Evolutionary conservation across 2,329 filamentous ascomycete species (phyloP).

Genomic region (Aspergillus neotritici): DNA sequence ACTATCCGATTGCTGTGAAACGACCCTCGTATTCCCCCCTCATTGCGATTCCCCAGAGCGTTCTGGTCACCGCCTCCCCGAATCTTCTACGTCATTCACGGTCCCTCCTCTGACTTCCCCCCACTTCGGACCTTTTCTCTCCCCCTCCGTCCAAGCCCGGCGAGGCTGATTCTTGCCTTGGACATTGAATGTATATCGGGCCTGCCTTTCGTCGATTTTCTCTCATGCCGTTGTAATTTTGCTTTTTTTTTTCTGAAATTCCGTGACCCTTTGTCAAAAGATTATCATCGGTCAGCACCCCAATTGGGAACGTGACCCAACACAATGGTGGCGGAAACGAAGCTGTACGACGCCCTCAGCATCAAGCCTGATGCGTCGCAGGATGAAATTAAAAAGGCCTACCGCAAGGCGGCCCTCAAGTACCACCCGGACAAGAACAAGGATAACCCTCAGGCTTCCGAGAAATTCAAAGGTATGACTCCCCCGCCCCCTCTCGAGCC

Average conservation of each 20-base stretch:
- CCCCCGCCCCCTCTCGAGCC: neutral
- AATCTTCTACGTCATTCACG: conserved; percentile 36
- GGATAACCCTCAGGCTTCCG: conserved; percentile 73
- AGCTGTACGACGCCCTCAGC: conserved; percentile 82
- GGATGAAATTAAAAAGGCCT: conserved; percentile 93
- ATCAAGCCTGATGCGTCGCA: conserved; percentile 75
- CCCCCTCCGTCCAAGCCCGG: conserved; percentile 1
- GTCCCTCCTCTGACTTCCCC: conserved; percentile 13
- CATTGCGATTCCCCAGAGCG: neutral
- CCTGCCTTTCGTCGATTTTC: too few relatives aligned
- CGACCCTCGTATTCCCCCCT: neutral
- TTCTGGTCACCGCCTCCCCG: conserved; percentile 8
- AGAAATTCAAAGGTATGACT: conserved; percentile 78
- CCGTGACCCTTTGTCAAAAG: too few relatives aligned
- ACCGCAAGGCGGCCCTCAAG: conserved; percentile 79
- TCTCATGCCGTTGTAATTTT: too few relatives aligned
- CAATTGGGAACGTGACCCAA: conserved; percentile 1
- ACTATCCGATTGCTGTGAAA: too few relatives aligned
- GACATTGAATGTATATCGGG: too few relatives aligned
- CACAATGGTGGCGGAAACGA: conserved; percentile 88
- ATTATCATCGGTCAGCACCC: too few relatives aligned
- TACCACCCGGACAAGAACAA: conserved; percentile 98
- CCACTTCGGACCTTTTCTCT: conserved; percentile 3
- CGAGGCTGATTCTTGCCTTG: neutral
- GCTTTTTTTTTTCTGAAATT: too few relatives aligned